Evolutionary conservation across 23 red algal genomes (phyloP), one percentile per base, ranked within the genome.

Genomic region (Agarophyton chilense): DNA sequence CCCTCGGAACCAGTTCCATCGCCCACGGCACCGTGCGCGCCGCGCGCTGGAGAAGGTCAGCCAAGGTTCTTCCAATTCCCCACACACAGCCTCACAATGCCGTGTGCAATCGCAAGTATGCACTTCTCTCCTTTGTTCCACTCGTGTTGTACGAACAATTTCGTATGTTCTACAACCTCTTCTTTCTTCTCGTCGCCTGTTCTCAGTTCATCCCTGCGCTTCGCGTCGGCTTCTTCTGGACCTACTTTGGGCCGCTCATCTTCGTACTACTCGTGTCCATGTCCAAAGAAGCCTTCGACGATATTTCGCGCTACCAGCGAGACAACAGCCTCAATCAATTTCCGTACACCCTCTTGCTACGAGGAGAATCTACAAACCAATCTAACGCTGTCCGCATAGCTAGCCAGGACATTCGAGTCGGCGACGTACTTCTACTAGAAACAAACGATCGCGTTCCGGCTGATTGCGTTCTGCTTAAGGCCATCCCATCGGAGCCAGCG

Each of bases 101-200:
- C 7, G 94, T 96, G 10, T 90, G 94, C 71, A 96, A 96, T 55
- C 81, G 77, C 52, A 96, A 96, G 76, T 96, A 96, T 31, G 92
- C 67, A 6, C 19, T 90, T 7, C 72, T 84, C 0, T 86, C 87
- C 10, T 95, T 96, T 35, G 53, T 99, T 33, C 96, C 97, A 18
- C 81, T 88, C 76, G 94, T 92, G 35, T 41, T 99, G 67, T 92
- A 93, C 61, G 86, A 95, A 34, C 92, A 99, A 67, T 99, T 99
- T 88, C 94, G 93, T 28, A 94, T 95, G 82, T 99, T 99, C 78
- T 99, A 99, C 90, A 99, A 95, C 77, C 60, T 96, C 22, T 99
- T 99, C 46, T 99, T 96, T 39, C 90, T 99, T 10, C 68, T 87
- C 29, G 84, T 99, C 71, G 97, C 97, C 9, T 77, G 81, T 9